Percentiles rank a stretch among this genome's conserved stretches.
phyloP scores from a whole-genome alignment of 495 filamentous ascomycete genomes.

The Trichodelitschia bisporula region DNA sequence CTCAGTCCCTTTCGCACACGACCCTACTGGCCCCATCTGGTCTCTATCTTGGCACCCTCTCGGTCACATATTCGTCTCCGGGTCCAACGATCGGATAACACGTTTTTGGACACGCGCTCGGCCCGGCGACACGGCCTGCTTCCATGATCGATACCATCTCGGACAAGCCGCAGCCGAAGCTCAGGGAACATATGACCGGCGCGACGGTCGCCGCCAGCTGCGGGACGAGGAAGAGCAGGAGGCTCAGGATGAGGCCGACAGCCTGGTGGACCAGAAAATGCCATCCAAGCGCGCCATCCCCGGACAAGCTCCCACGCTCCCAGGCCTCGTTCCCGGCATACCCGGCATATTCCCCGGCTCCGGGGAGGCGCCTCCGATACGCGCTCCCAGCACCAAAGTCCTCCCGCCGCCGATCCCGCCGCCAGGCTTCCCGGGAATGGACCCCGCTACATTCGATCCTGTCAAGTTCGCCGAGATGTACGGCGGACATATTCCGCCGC shows the following conservation, averaged over 20 bases:
- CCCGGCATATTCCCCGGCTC: slow-evolving; percentile 27
- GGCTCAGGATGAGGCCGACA: slow-evolving; percentile 75
- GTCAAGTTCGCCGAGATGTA: slow-evolving; percentile 41
- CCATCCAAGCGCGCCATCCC: slow-evolving; percentile 22
- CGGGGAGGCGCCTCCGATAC: slow-evolving; percentile 21
- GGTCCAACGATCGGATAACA: slow-evolving; percentile 89
- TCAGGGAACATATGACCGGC: slow-evolving; percentile 72
- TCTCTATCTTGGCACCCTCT: slow-evolving; percentile 92
- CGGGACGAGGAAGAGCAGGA: slow-evolving; percentile 87
- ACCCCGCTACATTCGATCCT: slow-evolving; percentile 39
- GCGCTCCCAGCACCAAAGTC: too few relatives aligned
- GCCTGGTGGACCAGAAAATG: slow-evolving; percentile 85
- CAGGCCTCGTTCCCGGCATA: slow-evolving; percentile 24
- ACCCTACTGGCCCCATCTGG: slow-evolving; percentile 90
- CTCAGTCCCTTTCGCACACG: slow-evolving; percentile 62
- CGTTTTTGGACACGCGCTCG: slow-evolving; percentile 82
- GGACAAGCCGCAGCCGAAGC: slow-evolving; percentile 82
- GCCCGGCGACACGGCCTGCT: slow-evolving; percentile 60
- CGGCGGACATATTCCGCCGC: slow-evolving; percentile 5
- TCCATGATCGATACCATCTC: slow-evolving; percentile 82
- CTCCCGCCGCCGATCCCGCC: slow-evolving; percentile 20
- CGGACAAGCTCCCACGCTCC: too few relatives aligned
- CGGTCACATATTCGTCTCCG: slow-evolving; percentile 92
- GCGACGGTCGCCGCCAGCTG: slow-evolving; percentile 50
- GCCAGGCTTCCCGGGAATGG: slow-evolving; percentile 20